Conservation (phyloP, 169 alveolate genomes). For the Eimeria falciformis region DNA sequence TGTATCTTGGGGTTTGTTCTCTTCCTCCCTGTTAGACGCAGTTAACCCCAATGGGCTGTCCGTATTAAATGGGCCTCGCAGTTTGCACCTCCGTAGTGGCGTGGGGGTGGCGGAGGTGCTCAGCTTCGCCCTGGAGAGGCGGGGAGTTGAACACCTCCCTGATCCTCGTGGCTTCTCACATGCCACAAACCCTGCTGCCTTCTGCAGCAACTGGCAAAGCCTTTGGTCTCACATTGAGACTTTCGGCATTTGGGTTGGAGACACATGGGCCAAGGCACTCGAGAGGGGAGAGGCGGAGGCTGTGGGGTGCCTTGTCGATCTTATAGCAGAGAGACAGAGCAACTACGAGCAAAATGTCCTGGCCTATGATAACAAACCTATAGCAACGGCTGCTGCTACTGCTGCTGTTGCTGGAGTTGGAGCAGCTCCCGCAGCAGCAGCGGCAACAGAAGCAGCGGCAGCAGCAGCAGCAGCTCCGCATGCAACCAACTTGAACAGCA, state of each 20-base stretch:
- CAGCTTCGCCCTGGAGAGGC: neutral
- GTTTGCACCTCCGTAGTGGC: slow-evolving; percentile 42
- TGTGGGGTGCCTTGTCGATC: slow-evolving; percentile 28
- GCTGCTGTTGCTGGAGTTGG: slow-evolving; percentile 16
- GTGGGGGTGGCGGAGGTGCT: slow-evolving; percentile 30
- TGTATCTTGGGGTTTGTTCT: slow-evolving; percentile 20
- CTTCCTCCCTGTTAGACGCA: neutral
- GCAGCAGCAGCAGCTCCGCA: neutral
- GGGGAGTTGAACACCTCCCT: slow-evolving; percentile 58
- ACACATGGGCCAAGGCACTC: slow-evolving; percentile 29
- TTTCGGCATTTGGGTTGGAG: slow-evolving; percentile 41
- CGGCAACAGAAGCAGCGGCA: slow-evolving; percentile 18
- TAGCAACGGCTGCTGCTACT: neutral
- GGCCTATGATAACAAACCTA: slow-evolving; percentile 1
- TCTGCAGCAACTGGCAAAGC: slow-evolving; percentile 11
- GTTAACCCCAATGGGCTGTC: neutral
- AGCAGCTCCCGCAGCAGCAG: neutral
- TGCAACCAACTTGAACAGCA: slow-evolving; percentile 16
- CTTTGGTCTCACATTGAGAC: slow-evolving; percentile 23
- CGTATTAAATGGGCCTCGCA: neutral
- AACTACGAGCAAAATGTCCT: neutral
- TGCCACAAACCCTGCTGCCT: slow-evolving; percentile 11
- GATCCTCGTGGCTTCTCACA: slow-evolving; percentile 3
- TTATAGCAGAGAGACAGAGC: slow-evolving; percentile 14
- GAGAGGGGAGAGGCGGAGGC: slow-evolving; percentile 39